phyloP scores from a whole-genome alignment of 2,329 filamentous ascomycete genomes.

The Fusarium sp. region DNA sequence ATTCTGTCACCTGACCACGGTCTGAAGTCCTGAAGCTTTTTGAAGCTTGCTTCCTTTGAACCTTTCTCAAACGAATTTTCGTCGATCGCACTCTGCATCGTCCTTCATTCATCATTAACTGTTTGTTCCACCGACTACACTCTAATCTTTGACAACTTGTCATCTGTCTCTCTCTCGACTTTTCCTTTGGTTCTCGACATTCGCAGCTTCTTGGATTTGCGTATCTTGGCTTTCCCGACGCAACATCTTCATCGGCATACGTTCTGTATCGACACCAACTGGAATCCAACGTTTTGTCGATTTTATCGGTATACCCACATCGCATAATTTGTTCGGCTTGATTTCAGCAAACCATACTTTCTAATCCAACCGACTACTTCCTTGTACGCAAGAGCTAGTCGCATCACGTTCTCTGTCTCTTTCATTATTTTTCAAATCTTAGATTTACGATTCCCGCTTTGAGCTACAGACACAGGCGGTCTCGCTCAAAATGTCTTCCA shows the following conservation, averaged over 20 bases:
- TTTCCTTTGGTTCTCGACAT: constrained; percentile 30
- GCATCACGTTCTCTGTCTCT: constrained; percentile 39
- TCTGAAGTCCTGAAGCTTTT: constrained; percentile 12
- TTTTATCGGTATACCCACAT: constrained; percentile 40
- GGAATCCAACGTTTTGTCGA: constrained; percentile 32
- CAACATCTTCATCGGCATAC: constrained; percentile 32
- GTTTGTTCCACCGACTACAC: constrained; percentile 35
- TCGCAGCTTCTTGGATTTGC: constrained; percentile 44
- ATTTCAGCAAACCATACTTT: constrained; percentile 35
- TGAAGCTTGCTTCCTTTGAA: constrained; percentile 33
- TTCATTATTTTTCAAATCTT: constrained; percentile 21
- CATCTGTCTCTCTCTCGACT: constrained; percentile 31
- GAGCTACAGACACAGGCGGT: constrained; percentile 93
- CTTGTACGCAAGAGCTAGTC: constrained; percentile 31
- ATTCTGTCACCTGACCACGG: constrained; percentile 32
- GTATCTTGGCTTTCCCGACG: constrained; percentile 32
- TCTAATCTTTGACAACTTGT: constrained; percentile 41
- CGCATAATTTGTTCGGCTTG: constrained; percentile 42
- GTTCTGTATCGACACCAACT: constrained; percentile 34
- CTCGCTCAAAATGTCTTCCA: constrained; percentile 99
- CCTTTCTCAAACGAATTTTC: constrained; percentile 11
- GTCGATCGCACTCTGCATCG: constrained; percentile 30
- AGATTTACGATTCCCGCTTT: constrained; percentile 42
- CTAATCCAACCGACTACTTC: constrained; percentile 39
- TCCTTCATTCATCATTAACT: constrained; percentile 42